Base-by-base conservation (phyloP, 129 eudicot genomes). In the Solidago caesia region DNA sequence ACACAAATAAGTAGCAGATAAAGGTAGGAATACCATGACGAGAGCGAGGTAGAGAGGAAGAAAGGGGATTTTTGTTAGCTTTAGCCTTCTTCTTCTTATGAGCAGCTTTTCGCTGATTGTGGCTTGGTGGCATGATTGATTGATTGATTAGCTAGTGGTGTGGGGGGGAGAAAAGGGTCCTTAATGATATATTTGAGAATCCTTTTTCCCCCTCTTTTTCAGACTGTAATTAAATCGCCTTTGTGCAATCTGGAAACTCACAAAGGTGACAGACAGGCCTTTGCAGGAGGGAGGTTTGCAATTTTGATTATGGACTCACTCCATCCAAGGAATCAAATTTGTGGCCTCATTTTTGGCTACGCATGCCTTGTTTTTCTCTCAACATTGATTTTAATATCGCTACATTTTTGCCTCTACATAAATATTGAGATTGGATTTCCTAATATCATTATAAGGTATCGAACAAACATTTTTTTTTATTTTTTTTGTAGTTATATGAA, bases 81-180 rank as follows among this genome's bases (percentile, higher is more conserved):
- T 71, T 71, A 43, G 44, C 2, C 68, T 79, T 79, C 10, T 65
- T 75, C 89, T 84, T 92, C 72, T 87, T 92, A 89, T 81, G 86
- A 76, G 89, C 85, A 70, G 95, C 84, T 75, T 88, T 90, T 74
- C 96, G 79, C 85, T 84, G 89, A 78, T 87, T 87, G 60, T 89
- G 77, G 71, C 96, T 96, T 55, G 89, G 70, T 46, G 98, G 95
- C 96, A 92, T 92, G 91, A 75, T 86, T 72, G 64, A 33, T 44
- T 12, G 61, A 6, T 15, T 33, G 3, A 0, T 33, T 33, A 33
- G 2, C 39, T 67, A 26, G 58, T 55, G 59, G 16, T 27, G 21
- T 21, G 21, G 21, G 48, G 44, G 62, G 56, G 46, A 70, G 75
- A 62, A 10, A 68, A 14, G 27, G 85, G 67, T 68, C 39, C 39